Evolutionary conservation across 2,329 filamentous ascomycete species (phyloP), one percentile per base, ranked within the genome.

Genomic region (Celoporthe dispersa): DNA sequence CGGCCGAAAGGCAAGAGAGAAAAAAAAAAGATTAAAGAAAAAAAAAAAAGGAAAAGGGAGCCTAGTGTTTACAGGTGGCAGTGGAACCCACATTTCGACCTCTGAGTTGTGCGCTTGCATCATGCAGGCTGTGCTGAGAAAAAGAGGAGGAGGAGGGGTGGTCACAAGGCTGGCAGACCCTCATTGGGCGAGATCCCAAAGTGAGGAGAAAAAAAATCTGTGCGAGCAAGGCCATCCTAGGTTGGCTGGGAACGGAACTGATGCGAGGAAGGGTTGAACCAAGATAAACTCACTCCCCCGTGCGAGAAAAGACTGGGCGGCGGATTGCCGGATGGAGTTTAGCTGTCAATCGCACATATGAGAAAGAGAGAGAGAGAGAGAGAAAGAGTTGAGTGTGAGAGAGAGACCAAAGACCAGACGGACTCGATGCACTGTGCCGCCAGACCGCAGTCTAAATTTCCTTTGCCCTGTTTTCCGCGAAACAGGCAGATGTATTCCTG

Each of bases 161-260:
- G 57, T 44, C n/a, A 59, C 53, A 28, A 55, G 41, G 51, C 51
- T 55, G n/a, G 51, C 25, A 14, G 28, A 28, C 28, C 59, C 51
- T 55, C 59, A 66, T 68, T 68, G 66, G 44, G 66, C 39, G 59
- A 61, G 51, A 25, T 51, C 19, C 41, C 39, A 53, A 53, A 61
- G 37, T 67, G 67, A 59, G 59, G 31, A 67, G 31, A 60, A 64
- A 67, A 28, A 64, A 67, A 28, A 64, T 59, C 64, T 39, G 55
- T 64, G 63, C 57, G 60, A 66, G 66, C 69, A 68, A 69, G 63
- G 66, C 64, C 39, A 59, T 68, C 69, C 66, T 67, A 69, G 66
- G 64, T 61, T 57, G 67, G 35, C 51, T 55, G 67, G 37, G 70
- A 66, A 59, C 41, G 67, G 63, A 66, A 59, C 63, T 59, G 61